Evolutionary conservation across 208 protist species (phyloP).

Genomic region (Paratrypanosoma confusum): DNA sequence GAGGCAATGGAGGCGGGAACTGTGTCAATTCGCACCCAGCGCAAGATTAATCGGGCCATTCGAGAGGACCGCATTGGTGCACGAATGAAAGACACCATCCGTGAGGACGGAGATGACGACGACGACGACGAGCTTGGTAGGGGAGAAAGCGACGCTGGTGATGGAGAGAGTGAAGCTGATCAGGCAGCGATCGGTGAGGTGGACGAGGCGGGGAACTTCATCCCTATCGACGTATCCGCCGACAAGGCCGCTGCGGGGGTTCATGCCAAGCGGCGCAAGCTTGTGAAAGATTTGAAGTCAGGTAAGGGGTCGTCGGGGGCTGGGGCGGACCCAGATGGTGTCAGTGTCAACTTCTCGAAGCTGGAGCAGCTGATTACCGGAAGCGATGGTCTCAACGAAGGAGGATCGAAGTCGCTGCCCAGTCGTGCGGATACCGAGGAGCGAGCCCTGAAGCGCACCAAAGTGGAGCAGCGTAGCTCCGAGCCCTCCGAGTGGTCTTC

Average conservation of each 20-base stretch:
- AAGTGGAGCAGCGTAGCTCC: too few relatives aligned
- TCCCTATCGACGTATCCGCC: conserved; percentile 54
- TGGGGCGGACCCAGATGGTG: too few relatives aligned
- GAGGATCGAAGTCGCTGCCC: too few relatives aligned
- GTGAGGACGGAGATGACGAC: conserved; percentile 10
- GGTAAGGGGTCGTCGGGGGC: too few relatives aligned
- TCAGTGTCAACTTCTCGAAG: too few relatives aligned
- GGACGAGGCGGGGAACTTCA: conserved; percentile 12
- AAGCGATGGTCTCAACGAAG: too few relatives aligned
- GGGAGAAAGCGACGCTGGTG: conserved; percentile 18
- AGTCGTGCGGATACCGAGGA: too few relatives aligned
- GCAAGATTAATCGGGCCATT: conserved; percentile 60
- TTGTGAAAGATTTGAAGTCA: conserved; percentile 62
- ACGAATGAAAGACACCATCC: conserved; percentile 8
- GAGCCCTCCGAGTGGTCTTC: too few relatives aligned
- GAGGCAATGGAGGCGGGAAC: conserved; percentile 96
- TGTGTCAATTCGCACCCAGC: conserved; percentile 46
- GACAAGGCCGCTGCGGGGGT: conserved; percentile 57
- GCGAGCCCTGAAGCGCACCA: too few relatives aligned
- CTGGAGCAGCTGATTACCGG: too few relatives aligned
- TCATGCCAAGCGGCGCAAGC: conserved; percentile 37
- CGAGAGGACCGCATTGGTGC: conserved; percentile 40
- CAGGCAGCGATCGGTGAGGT: not conserved
- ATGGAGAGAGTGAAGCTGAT: conserved; percentile 2
- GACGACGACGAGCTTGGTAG: conserved; percentile 6